These are phyloP conservation scores for Xanthoconium stramineum DNA, from an alignment of 768 basidiomycete species.

Conservation along the genomic window DNA sequence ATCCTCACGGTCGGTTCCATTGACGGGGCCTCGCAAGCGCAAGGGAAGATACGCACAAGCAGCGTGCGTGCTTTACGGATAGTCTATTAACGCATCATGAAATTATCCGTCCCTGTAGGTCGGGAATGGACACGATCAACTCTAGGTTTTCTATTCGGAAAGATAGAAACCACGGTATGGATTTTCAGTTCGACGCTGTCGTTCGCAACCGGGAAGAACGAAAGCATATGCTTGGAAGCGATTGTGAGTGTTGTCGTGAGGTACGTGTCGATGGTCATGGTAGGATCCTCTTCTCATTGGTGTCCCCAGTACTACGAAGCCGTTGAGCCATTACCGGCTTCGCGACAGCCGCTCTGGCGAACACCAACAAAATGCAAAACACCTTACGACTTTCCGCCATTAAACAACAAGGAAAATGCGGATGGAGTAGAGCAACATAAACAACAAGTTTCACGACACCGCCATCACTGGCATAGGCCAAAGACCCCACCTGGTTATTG, in stretches of 20 bases:
- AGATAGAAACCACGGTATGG: constrained; percentile 58
- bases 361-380: constrained; percentile 46
- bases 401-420: constrained; percentile 29
- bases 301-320: constrained; percentile 69
- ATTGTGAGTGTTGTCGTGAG: constrained; percentile 80
- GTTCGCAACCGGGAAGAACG: constrained; percentile 66
- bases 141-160: constrained; percentile 65
- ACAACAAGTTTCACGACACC: constrained; percentile 68
- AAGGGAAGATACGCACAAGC: constrained; percentile 55
- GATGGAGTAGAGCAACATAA: constrained; percentile 51
- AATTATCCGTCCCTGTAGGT: constrained; percentile 12
- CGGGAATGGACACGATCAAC: constrained; percentile 50
- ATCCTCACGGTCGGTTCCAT: constrained; percentile 3
- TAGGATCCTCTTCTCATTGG: background rate
- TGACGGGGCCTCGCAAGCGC: constrained; percentile 43
- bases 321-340: constrained; percentile 68
- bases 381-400: background rate
- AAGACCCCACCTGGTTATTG: constrained; percentile 86
- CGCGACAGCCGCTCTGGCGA: constrained; percentile 72
- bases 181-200: constrained; percentile 73
- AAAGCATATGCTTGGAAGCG: constrained; percentile 63
- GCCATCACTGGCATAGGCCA: constrained; percentile 65
- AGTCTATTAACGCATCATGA: background rate
- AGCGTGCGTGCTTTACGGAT: constrained; percentile 27
- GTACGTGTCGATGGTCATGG: constrained; percentile 38